Conservation (phyloP, 345 rosid species). For the Citrus unshiu region DNA sequence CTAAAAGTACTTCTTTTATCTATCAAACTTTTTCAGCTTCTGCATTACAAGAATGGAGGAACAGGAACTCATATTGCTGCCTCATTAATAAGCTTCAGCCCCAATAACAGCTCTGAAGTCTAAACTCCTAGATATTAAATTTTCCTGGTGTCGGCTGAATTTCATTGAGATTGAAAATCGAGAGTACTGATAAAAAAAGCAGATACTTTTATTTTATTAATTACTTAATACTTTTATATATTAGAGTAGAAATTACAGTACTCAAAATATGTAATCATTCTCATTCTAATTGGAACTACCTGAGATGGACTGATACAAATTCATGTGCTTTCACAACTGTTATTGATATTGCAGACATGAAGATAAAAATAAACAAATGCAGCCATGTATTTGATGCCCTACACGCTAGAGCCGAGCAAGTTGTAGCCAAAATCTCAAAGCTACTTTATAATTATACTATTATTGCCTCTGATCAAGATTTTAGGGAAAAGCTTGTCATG, state of each 20-base stretch:
- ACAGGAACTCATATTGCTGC: background rate
- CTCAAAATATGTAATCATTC: background rate
- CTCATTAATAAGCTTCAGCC: background rate
- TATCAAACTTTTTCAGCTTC: background rate
- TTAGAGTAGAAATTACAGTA: background rate
- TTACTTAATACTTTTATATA: background rate
- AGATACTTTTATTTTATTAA: background rate
- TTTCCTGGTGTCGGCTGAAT: background rate
- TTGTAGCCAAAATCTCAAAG: slow-evolving; percentile 36
- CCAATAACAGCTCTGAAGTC: background rate
- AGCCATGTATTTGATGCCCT: slow-evolving; percentile 34
- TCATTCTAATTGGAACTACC: slow-evolving; percentile 21
- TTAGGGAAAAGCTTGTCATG: slow-evolving; percentile 3
- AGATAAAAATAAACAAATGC: slow-evolving; percentile 35
- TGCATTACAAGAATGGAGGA: background rate
- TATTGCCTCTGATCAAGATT: background rate
- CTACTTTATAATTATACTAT: slow-evolving; percentile 24
- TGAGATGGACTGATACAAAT: slow-evolving; percentile 11
- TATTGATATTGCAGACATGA: slow-evolving; percentile 29
- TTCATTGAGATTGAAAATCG: background rate
- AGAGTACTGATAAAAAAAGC: background rate
- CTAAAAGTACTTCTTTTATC: background rate
- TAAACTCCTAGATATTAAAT: background rate
- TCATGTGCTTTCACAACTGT: slow-evolving; percentile 20
- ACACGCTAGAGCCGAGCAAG: slow-evolving; percentile 29